phyloP scores from a whole-genome alignment of 805 yeast species.

The Starmerella apis region DNA sequence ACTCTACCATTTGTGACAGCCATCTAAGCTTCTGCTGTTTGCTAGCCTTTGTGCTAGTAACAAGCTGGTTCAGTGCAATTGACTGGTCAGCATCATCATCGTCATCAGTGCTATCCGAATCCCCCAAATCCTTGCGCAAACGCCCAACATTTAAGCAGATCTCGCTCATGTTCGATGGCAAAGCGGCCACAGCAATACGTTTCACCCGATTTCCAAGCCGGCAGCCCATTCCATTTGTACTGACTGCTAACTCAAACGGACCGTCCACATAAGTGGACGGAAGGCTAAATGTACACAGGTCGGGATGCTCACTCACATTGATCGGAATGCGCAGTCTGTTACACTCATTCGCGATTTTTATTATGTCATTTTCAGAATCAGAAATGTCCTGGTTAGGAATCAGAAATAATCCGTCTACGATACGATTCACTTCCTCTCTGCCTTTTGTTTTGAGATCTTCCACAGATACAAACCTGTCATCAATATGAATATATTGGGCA shows the following conservation, averaged over 20 bases:
- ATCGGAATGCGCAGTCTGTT: constrained; percentile 62
- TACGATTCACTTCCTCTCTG: constrained; percentile 46
- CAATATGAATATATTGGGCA: constrained; percentile 12
- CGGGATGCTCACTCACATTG: constrained; percentile 65
- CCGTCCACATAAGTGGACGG: constrained; percentile 53
- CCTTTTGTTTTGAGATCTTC: constrained; percentile 49
- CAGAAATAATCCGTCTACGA: constrained; percentile 72
- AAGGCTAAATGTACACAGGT: constrained; percentile 62
- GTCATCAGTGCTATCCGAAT: constrained; percentile 28
- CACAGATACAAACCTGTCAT: constrained; percentile 15
- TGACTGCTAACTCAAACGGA: constrained; percentile 73
- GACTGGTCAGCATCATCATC: constrained; percentile 61
- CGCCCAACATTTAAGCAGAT: constrained; percentile 61
- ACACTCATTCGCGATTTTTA: constrained; percentile 44
- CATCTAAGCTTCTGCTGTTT: constrained; percentile 50
- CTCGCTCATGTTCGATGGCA: constrained; percentile 62
- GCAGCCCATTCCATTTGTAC: constrained; percentile 86
- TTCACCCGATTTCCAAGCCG: constrained; percentile 69
- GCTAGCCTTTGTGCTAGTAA: constrained; percentile 36
- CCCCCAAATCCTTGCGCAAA: constrained; percentile 46
- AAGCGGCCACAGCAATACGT: constrained; percentile 48
- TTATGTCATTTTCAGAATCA: constrained; percentile 20
- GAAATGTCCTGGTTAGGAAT: background rate
- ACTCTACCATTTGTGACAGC: constrained; percentile 83
- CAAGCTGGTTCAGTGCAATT: constrained; percentile 48